These are phyloP conservation scores for Candida sanyaensis DNA, from an alignment of 1,139 yeast species.

Conservation along the genomic window DNA sequence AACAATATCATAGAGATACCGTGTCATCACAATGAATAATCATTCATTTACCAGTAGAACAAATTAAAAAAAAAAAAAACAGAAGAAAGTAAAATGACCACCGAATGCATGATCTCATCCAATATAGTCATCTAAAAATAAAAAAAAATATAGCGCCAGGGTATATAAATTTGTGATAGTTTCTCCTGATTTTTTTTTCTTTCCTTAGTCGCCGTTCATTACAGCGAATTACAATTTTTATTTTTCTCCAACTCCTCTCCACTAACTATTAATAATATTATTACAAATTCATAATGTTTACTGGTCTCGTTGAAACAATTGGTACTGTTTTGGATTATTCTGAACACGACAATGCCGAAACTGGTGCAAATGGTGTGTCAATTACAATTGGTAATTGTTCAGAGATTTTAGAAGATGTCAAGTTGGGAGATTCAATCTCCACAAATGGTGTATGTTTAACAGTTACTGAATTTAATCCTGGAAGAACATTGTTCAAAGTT, in stretches of 20 bases:
- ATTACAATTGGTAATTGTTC: constrained; percentile 65
- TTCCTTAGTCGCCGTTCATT: background rate
- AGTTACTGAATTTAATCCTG: constrained; percentile 75
- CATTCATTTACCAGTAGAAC: background rate
- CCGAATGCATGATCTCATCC: background rate
- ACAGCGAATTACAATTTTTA: background rate
- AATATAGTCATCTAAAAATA: background rate
- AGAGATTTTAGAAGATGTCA: constrained; percentile 72
- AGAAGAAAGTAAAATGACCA: background rate
- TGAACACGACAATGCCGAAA: constrained; percentile 49
- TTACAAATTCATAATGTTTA: constrained; percentile 61
- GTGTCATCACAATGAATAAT: background rate
- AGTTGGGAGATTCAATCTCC: constrained; percentile 90
- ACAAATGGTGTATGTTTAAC: constrained; percentile 92
- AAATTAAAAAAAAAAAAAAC: background rate
- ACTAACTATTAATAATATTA: background rate
- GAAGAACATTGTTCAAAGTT: constrained; percentile 63
- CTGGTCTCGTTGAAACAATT: constrained; percentile 87
- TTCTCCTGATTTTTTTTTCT: background rate
- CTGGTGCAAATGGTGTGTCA: constrained; percentile 83
- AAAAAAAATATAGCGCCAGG: background rate
- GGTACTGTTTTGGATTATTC: constrained; percentile 62
- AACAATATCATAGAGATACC: background rate
- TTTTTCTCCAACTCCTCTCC: background rate
- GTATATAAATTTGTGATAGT: background rate